Evolutionary conservation across 2,329 filamentous ascomycete genomes (phyloP).

Genomic region (Clonostachys byssicola): DNA sequence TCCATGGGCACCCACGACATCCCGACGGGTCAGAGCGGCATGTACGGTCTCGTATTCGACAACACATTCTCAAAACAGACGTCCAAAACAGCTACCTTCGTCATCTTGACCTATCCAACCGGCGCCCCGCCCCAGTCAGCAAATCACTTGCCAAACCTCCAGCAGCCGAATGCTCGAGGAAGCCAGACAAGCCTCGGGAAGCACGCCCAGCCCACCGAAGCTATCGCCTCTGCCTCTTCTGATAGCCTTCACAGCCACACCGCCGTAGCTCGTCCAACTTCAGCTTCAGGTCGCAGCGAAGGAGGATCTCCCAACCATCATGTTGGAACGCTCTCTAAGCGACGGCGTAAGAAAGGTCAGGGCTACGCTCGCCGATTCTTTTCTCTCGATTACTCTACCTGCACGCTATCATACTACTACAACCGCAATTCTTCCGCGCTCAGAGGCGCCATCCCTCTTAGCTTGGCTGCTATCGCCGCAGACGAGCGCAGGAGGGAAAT

Average conservation of each 20-base stretch:
- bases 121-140: constrained; percentile 72
- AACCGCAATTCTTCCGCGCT: constrained; percentile 90
- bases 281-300: constrained; percentile 50
- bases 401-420: constrained; percentile 93
- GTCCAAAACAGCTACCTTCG: constrained; percentile 92
- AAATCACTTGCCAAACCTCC: constrained; percentile 61
- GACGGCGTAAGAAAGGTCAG: constrained; percentile 88
- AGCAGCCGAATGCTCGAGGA: constrained; percentile 25
- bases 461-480: constrained; percentile 83
- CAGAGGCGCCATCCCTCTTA: constrained; percentile 87
- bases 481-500: constrained; percentile 88
- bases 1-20: constrained; percentile 88
- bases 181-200: constrained; percentile 51
- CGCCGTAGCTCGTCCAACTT: constrained; percentile 34
- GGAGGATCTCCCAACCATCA: constrained; percentile 56
- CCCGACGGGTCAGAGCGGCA: constrained; percentile 68
- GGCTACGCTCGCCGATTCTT: constrained; percentile 93
- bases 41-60: constrained; percentile 96
- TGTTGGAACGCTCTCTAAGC: constrained; percentile 82
- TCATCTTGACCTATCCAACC: constrained; percentile 89
- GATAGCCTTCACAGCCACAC: constrained; percentile 57
- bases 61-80: constrained; percentile 97
- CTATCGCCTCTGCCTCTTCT: constrained; percentile 47
- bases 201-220: constrained; percentile 34
- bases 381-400: constrained; percentile 90